A percentile compares a stretch with the other conserved stretches of the same genome.
Conservation (phyloP, 2,329 filamentous ascomycete genomes). For the Monosporascus sp. region DNA sequence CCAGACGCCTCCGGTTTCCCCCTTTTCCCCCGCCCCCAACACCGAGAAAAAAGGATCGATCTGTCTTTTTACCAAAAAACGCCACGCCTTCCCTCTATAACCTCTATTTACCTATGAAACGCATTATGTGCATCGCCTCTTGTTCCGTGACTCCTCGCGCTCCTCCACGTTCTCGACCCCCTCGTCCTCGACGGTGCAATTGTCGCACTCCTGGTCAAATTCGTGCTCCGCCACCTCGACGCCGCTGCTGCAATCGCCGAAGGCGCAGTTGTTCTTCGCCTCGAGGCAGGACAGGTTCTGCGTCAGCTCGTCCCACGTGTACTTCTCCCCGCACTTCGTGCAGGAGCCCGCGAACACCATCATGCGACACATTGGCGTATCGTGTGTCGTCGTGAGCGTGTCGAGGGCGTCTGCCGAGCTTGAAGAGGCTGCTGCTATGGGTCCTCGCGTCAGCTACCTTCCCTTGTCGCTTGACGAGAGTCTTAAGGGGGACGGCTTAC, state of each 20-base stretch:
- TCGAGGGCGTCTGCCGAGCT: too few relatives aligned
- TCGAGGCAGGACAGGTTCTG: constrained; percentile 43
- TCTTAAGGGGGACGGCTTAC: too few relatives aligned
- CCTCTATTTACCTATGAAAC: neutral
- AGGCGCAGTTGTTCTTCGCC: constrained; percentile 41
- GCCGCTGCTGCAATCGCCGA: constrained; percentile 38
- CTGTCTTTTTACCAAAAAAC: neutral
- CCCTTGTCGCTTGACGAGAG: too few relatives aligned
- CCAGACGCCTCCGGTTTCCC: too few relatives aligned
- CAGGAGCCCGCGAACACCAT: constrained; percentile 39
- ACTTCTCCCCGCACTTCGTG: constrained; percentile 33
- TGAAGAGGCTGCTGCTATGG: too few relatives aligned
- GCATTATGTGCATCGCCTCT: neutral
- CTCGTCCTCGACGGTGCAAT: constrained; percentile 36
- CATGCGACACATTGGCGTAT: constrained; percentile 38
- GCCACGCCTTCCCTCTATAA: neutral
- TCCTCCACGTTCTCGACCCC: constrained; percentile 32
- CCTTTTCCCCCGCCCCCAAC: too few relatives aligned
- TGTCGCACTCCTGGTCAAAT: constrained; percentile 43
- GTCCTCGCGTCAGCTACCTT: too few relatives aligned
- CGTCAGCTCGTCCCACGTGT: constrained; percentile 39
- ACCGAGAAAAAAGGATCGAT: too few relatives aligned
- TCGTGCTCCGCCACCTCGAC: constrained; percentile 36
- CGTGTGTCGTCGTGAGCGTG: neutral
- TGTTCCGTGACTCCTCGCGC: constrained; percentile 2